These are phyloP conservation scores for Cryptosporidium canis DNA, from an alignment of 169 alveolate genomes.

Conservation along the genomic window DNA sequence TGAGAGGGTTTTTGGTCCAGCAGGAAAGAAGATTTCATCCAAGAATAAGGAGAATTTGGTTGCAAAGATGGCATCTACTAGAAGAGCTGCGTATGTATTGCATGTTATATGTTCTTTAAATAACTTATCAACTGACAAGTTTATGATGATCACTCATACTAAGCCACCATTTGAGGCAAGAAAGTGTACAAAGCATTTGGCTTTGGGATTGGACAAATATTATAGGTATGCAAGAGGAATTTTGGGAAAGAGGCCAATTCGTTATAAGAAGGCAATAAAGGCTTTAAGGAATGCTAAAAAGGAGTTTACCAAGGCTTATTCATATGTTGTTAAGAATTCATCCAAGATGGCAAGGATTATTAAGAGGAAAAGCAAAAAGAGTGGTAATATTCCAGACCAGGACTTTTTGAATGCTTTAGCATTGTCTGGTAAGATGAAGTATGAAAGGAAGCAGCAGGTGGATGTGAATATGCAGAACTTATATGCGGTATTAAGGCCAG, in stretches of 20 bases:
- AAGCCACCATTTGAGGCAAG: slow-evolving; percentile 73
- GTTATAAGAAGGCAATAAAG: slow-evolving; percentile 28
- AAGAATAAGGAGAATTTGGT: slow-evolving; percentile 31
- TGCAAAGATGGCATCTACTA: slow-evolving; percentile 44
- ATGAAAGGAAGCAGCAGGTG: slow-evolving; percentile 27
- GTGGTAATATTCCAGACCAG: slow-evolving; percentile 25
- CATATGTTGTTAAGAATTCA: slow-evolving; percentile 53
- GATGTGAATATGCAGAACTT: slow-evolving; percentile 33
- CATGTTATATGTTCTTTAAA: slow-evolving; percentile 54
- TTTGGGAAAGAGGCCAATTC: slow-evolving; percentile 53
- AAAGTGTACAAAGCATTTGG: slow-evolving; percentile 62
- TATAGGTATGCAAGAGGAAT: slow-evolving; percentile 72
- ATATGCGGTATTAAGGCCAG: slow-evolving; percentile 54
- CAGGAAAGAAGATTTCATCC: slow-evolving; percentile 55
- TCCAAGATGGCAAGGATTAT: slow-evolving; percentile 53
- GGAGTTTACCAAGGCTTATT: slow-evolving; percentile 30
- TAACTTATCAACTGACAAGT: slow-evolving; percentile 55
- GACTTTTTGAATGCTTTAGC: slow-evolving; percentile 28
- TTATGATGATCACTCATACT: slow-evolving; percentile 27
- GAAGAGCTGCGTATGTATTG: slow-evolving; percentile 67
- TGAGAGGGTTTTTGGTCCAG: slow-evolving; percentile 38
- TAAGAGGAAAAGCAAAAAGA: slow-evolving; percentile 48
- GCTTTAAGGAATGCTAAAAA: slow-evolving; percentile 34
- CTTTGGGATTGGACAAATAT: slow-evolving; percentile 59
- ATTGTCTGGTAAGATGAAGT: slow-evolving; percentile 53